Evolutionary conservation across 495 filamentous ascomycete genomes (phyloP).

Genomic region (Daldinia decipiens): DNA sequence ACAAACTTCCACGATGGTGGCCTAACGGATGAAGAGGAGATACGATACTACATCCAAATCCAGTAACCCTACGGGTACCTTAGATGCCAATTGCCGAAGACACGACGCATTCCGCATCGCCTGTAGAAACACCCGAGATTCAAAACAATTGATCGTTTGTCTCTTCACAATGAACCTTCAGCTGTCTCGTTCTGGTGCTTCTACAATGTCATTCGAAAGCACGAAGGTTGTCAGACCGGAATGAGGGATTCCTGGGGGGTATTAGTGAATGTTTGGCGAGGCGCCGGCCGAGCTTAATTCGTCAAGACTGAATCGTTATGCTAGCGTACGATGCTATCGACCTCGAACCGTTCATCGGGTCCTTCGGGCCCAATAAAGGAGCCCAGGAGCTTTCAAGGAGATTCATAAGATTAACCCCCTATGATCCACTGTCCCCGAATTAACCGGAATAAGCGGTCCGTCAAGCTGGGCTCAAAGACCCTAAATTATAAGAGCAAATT

Average conservation of each 20-base stretch:
- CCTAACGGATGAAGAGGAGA: neutral
- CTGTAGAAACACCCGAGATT: neutral
- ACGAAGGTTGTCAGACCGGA: neutral
- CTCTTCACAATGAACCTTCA: neutral
- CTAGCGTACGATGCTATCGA: neutral
- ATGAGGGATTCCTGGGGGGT: neutral
- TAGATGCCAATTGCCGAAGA: neutral
- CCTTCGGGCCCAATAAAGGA: neutral
- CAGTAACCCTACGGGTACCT: neutral
- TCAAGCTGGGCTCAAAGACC: slow-evolving; percentile 16
- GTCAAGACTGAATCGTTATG: neutral
- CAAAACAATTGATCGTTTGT: neutral
- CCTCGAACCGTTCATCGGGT: neutral
- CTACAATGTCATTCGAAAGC: neutral
- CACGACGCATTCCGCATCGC: neutral
- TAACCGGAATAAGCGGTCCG: neutral
- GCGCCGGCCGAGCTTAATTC: slow-evolving; percentile 5
- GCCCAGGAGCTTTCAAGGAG: neutral
- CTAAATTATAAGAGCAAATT: slow-evolving; percentile 13
- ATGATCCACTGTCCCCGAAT: slow-evolving; percentile 17
- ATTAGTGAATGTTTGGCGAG: neutral
- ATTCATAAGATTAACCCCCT: slow-evolving; percentile 22
- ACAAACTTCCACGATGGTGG: neutral
- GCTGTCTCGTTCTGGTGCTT: neutral
- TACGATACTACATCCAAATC: neutral